Conservation (phyloP, 257 asterid species). For the Solanum chiquidenum region DNA sequence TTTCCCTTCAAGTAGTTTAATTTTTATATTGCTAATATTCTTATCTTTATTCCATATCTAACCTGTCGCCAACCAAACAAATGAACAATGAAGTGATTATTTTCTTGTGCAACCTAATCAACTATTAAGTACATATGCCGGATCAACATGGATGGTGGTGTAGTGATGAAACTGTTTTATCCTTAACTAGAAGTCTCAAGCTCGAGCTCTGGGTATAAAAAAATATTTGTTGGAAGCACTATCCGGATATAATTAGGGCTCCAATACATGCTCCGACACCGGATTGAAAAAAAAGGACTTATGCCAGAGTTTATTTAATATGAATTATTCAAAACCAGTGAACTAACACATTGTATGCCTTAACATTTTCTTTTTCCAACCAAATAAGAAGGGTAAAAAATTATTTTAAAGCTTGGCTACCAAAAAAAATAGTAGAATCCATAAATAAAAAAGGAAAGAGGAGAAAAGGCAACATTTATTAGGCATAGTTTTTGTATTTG, state of each 20-base stretch:
- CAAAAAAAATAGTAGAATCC: neutral
- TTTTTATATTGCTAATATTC: neutral
- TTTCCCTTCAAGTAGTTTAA: neutral
- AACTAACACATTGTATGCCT: neutral
- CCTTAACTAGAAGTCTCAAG: no score
- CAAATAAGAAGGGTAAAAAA: neutral
- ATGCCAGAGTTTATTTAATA: no score
- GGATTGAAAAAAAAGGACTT: no score
- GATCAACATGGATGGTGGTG: no score
- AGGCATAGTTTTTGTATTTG: neutral
- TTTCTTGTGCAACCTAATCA: neutral
- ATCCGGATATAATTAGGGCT: rapidly evolving
- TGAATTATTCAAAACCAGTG: neutral
- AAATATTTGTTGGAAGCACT: no score
- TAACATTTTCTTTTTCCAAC: neutral
- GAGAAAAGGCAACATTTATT: neutral
- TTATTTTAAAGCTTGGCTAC: neutral
- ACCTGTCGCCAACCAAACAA: neutral
- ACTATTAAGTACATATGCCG: neutral
- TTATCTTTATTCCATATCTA: neutral
- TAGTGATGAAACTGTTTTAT: rapidly evolving
- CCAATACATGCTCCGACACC: no score
- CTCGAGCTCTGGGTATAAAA: rapidly evolving
- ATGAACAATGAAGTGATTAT: no score
- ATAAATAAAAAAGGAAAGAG: neutral